Evolutionary conservation across 768 basidiomycete species (phyloP).

Genomic region (Royoungia palumana): DNA sequence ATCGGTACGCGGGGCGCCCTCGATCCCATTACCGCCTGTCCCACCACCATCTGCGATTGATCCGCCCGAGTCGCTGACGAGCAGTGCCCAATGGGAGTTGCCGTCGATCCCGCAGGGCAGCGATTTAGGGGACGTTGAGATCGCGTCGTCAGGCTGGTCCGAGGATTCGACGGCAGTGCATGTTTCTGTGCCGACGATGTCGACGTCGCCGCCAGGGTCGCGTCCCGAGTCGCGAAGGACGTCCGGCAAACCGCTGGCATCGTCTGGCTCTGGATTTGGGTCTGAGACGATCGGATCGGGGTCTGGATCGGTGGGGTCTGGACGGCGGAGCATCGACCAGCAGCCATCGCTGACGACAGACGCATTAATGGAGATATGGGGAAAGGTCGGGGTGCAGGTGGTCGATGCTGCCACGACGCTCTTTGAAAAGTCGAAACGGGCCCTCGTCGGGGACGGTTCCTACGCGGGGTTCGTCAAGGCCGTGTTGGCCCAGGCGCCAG

Average conservation of each 20-base stretch:
- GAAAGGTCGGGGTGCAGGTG: constrained; percentile 71
- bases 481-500: constrained; percentile 64
- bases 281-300: background rate
- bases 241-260: constrained; percentile 8
- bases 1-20: constrained; percentile 26
- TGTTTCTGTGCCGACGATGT: constrained; percentile 19
- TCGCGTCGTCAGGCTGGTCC: constrained; percentile 59
- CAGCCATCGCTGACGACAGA: constrained; percentile 46
- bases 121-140: constrained; percentile 49
- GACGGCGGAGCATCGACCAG: constrained; percentile 25
- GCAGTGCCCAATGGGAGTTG: constrained; percentile 60
- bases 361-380: constrained; percentile 68
- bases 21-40: constrained; percentile 32
- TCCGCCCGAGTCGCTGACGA: constrained; percentile 34
- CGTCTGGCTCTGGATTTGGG: constrained; percentile 9
- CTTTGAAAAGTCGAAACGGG: constrained; percentile 72
- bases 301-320: background rate
- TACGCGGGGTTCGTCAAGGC: constrained; percentile 73
- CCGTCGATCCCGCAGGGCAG: constrained; percentile 54
- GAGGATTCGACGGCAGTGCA: constrained; percentile 47
- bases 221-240: constrained; percentile 10
- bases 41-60: constrained; percentile 38
- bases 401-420: constrained; percentile 65
- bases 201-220: background rate
- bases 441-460: constrained; percentile 81